Conservation (phyloP, 2,329 filamentous ascomycete species). For the Scedosporium minutisporum region DNA sequence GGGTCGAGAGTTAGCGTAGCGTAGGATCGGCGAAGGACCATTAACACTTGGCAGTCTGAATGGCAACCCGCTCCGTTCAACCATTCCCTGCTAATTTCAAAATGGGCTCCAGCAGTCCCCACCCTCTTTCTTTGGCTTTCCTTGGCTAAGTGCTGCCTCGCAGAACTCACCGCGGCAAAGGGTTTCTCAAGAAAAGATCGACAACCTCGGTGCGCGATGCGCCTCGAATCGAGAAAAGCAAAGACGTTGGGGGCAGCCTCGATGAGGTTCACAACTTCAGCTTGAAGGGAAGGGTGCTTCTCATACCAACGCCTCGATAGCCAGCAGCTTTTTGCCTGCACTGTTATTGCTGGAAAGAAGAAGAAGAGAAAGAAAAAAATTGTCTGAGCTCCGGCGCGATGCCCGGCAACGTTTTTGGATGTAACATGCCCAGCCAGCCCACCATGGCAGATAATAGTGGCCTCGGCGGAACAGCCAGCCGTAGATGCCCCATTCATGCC, state of each 20-base stretch:
- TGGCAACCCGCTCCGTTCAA: background rate
- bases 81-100: background rate
- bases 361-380: background rate
- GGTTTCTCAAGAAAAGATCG: background rate
- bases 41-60: background rate
- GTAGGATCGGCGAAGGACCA: background rate
- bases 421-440: background rate
- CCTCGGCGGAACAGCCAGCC: background rate
- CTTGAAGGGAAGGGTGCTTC: too few relatives aligned
- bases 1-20: too few relatives aligned
- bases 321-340: too few relatives aligned
- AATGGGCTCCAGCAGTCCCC: background rate
- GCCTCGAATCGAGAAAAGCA: background rate
- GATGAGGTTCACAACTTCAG: too few relatives aligned
- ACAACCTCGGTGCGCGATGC: background rate
- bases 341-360: background rate
- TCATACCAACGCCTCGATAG: too few relatives aligned
- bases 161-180: background rate
- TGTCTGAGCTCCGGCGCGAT: background rate
- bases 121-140: background rate
- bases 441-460: background rate
- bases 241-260: too few relatives aligned
- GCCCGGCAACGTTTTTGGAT: background rate
- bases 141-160: background rate
- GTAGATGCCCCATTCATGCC: background rate